phyloP scores from a whole-genome alignment of 345 rosid genomes.

The Hevea brasiliensis region DNA sequence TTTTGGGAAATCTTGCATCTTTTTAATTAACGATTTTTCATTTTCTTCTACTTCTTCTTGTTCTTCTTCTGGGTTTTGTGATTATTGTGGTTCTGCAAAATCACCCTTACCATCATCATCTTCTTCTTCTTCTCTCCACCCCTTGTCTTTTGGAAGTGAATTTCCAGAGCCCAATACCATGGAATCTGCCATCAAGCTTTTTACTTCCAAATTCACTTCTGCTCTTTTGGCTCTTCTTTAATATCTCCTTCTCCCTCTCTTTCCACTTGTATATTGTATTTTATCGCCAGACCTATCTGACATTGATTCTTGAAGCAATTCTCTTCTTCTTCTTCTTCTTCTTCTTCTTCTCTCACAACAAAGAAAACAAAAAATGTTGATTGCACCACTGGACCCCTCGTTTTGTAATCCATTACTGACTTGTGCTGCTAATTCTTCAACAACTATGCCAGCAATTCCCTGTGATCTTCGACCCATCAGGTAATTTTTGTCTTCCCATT shows the following conservation, averaged over 20 bases:
- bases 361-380: neutral
- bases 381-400: slow-evolving; percentile 6
- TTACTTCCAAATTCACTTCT: neutral
- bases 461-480: slow-evolving; percentile 7
- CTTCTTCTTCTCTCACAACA: neutral
- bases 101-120: neutral
- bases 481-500: neutral
- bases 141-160: slow-evolving; percentile 15
- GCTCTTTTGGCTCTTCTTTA: slow-evolving; percentile 11
- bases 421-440: neutral
- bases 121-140: neutral
- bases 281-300: neutral
- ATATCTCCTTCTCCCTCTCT: neutral
- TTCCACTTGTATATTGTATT: neutral
- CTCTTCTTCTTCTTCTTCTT: too few species aligned
- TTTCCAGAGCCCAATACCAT: slow-evolving; percentile 8
- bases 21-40: neutral
- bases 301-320: slow-evolving; percentile 8
- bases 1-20: slow-evolving; percentile 10
- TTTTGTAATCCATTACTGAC: neutral
- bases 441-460: neutral
- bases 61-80: slow-evolving; percentile 12
- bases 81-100: too few species aligned
- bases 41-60: neutral
- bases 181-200: neutral